Percentiles rank a stretch among this genome's conserved stretches.
phyloP scores from a whole-genome alignment of 495 filamentous ascomycete genomes.

The Cercophora newfieldiana region DNA sequence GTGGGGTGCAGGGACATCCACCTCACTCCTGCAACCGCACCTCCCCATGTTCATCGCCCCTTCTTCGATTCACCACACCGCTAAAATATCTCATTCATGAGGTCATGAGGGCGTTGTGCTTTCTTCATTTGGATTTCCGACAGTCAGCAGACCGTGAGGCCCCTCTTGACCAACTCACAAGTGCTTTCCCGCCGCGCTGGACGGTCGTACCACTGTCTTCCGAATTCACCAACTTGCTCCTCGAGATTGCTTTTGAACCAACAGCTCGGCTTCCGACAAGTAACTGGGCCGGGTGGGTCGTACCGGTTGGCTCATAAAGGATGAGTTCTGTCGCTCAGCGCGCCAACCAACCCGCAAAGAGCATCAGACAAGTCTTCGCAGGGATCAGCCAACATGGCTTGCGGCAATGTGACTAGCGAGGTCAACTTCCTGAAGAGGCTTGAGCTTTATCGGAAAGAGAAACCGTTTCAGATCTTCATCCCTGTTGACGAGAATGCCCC shows the following conservation, averaged over 20 bases:
- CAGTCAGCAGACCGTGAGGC: too few species aligned
- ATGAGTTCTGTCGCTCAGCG: not conserved
- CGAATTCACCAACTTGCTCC: not conserved
- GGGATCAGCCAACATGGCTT: constrained; percentile 2
- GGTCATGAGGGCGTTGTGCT: too few species aligned
- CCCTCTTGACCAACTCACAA: too few species aligned
- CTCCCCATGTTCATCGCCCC: too few species aligned
- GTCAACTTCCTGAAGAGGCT: constrained; percentile 18
- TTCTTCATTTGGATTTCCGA: too few species aligned
- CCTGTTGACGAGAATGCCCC: constrained; percentile 6
- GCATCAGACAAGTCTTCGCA: not conserved
- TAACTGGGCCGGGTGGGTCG: not conserved
- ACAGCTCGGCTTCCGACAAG: too few species aligned
- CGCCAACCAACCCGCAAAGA: not conserved
- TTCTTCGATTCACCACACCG: too few species aligned
- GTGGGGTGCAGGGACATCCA: too few species aligned
- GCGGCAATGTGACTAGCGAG: constrained; percentile 14
- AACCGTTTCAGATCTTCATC: constrained; percentile 20
- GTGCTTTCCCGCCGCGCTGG: too few species aligned
- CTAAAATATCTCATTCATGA: too few species aligned
- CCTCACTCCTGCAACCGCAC: too few species aligned
- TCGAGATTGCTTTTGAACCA: not conserved
- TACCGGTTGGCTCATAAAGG: not conserved
- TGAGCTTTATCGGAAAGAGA: constrained; percentile 10
- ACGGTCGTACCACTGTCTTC: too few species aligned